Base-by-base conservation (phyloP, 768 basidiomycete genomes). In the Lactarius vividus region DNA sequence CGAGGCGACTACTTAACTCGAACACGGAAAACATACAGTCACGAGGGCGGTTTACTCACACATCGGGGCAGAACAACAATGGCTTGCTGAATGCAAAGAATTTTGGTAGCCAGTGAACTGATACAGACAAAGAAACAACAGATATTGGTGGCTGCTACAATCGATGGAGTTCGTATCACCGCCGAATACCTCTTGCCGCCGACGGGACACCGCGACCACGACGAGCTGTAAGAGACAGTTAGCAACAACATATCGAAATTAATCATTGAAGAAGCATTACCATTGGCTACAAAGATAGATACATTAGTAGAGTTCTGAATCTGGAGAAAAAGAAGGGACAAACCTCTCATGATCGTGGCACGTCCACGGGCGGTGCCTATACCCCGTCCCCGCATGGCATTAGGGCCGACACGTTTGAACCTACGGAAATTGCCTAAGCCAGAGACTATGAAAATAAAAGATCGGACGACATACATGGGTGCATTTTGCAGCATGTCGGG, bases 401-500 rank as follows among this genome's bases (percentile, higher is more conserved):
- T 98, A 10, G 96, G 94, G 44, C 96, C 96, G 35, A 96, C 94
- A 67, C 97, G 89, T 79, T 98, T 99, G 81, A 99, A 99, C 96
- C 96, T 99, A 75, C 69, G 66, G 23, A 69, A 62, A 28, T 0
- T 35, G 62, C 28, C 1, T 37, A 49, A 28, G 16, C 37, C 31
- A 64, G 57, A 46, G 16, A 28, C 31, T 28, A 39, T 28, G 28
- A 29, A 37, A 33, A 39, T 66, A 55, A 67, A 23, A 29, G 65
- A 46, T 64, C 52, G 42, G 52, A 69, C 62, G 62, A 81, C 92
- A 76, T 74, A 96, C 97, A 99, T 99, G 23, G 97, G 97, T 16
- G 97, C 97, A 76, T 98, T 98, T 75, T 98, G 92, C 71, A 99
- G 81, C 92, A 99, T 98, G 78, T 98, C 97, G 62, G 97, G 97